Percentiles rank a stretch among this genome's conserved stretches.
Evolutionary conservation across 164 flowering plant genomes (phyloP).

Genomic region (Stephania cephalantha): DNA sequence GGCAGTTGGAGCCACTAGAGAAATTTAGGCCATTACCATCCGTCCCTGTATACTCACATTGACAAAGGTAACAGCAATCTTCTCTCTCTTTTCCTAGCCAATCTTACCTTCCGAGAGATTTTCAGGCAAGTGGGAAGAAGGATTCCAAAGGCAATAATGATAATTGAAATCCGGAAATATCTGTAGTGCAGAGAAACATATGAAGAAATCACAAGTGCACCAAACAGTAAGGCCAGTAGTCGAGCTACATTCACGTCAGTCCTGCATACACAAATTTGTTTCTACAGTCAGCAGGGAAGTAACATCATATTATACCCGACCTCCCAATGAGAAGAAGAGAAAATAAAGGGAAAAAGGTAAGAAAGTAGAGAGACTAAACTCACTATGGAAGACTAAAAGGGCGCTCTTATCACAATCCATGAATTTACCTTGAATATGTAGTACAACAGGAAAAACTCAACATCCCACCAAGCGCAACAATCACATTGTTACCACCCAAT

Average conservation of each 20-base stretch:
- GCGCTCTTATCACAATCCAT: too few species aligned
- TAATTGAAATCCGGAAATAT: slow-evolving; percentile 28
- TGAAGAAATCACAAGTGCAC: slow-evolving; percentile 29
- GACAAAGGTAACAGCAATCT: slow-evolving; percentile 45
- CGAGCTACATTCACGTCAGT: slow-evolving; percentile 41
- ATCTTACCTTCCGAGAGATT: slow-evolving; percentile 28
- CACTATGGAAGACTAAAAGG: too few species aligned
- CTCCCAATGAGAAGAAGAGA: too few species aligned
- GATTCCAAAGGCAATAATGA: slow-evolving; percentile 30
- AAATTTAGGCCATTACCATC: not conserved
- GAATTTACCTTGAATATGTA: not conserved
- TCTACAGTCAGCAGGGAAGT: not conserved
- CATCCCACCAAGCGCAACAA: too few species aligned
- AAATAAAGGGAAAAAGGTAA: too few species aligned
- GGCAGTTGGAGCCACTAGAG: not conserved
- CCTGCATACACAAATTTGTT: slow-evolving; percentile 27
- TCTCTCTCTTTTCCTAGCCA: slow-evolving; percentile 47
- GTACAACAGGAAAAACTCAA: not conserved
- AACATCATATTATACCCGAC: not conserved
- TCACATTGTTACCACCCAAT: too few species aligned
- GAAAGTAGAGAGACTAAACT: too few species aligned
- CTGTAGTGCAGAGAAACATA: slow-evolving; percentile 35
- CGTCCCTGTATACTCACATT: slow-evolving; percentile 28
- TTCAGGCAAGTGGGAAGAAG: slow-evolving; percentile 38
- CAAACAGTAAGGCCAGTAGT: slow-evolving; percentile 37